Conservation (phyloP, 2,329 filamentous ascomycete species). For the Albifimbria verrucaria region DNA sequence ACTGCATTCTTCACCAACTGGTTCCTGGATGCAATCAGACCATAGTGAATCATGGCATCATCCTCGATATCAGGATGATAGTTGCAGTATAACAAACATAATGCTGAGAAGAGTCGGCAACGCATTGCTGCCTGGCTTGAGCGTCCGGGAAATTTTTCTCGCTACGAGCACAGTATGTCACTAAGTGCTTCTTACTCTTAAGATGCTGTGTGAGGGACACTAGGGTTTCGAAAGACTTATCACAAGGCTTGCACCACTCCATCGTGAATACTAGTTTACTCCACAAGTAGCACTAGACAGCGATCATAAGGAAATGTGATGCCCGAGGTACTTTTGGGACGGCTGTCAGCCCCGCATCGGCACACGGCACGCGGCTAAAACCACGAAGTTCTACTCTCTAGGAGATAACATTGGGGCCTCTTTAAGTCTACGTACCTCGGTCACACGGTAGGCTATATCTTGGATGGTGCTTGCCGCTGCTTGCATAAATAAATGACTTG, state of each 20-base stretch:
- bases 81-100: conserved; percentile 6
- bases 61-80: background rate
- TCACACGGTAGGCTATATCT: no score
- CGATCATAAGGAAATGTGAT: background rate
- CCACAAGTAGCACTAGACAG: background rate
- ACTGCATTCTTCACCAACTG: conserved; percentile 15
- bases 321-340: background rate
- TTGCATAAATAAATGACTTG: no score
- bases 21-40: conserved; percentile 12
- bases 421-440: no score
- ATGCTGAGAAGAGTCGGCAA: conserved; percentile 3
- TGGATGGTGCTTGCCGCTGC: no score
- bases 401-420: no score
- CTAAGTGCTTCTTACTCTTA: background rate
- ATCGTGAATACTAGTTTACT: conserved; percentile 1
- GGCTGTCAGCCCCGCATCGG: background rate
- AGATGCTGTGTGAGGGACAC: background rate
- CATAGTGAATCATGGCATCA: conserved; percentile 15
- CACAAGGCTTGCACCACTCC: conserved; percentile 3
- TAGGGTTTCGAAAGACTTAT: background rate
- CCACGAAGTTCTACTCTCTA: background rate
- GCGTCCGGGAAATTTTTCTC: conserved; percentile 1
- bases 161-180: conserved; percentile 7
- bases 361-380: background rate
- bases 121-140: conserved; percentile 6